Evolutionary conservation across 1,284 basidiomycete genomes (phyloP).

Genomic region (Thelephora terrestris): DNA sequence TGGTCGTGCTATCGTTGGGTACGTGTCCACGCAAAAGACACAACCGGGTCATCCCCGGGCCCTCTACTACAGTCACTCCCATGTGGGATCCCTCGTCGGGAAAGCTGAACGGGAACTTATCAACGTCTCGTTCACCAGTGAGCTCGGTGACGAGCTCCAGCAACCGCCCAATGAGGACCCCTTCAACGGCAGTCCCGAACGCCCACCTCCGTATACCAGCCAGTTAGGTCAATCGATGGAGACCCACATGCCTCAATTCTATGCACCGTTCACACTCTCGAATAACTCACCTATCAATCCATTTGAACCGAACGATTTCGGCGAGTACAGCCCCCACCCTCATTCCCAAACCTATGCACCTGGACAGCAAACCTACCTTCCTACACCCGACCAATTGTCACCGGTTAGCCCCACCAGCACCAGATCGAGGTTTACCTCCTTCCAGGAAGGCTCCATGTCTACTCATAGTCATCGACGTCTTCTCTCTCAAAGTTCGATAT

Average conservation of each 20-base stretch:
- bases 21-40: constrained; percentile 59
- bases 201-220: constrained; percentile 6
- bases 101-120: constrained; percentile 55
- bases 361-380: not conserved
- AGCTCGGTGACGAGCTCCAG: constrained; percentile 26
- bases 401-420: not conserved
- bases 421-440: not conserved
- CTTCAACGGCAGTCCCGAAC: not conserved
- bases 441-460: not conserved
- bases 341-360: too few species aligned
- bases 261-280: constrained; percentile 38
- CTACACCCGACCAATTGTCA: not conserved
- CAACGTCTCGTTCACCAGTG: constrained; percentile 42
- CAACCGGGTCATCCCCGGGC: constrained; percentile 72
- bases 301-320: too few species aligned
- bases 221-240: constrained; percentile 5
- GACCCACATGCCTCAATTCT: constrained; percentile 10
- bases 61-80: constrained; percentile 58
- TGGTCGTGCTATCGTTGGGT: constrained; percentile 5
- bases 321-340: too few species aligned
- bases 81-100: constrained; percentile 48
- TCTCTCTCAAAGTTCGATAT: constrained; percentile 1
- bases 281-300: constrained; percentile 36
- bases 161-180: not conserved
- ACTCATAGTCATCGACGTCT: not conserved